A percentile compares a stretch with the other conserved stretches of the same genome.
Evolutionary conservation across 75 land plant genomes (phyloP).

Genomic region (Pinus taeda): DNA sequence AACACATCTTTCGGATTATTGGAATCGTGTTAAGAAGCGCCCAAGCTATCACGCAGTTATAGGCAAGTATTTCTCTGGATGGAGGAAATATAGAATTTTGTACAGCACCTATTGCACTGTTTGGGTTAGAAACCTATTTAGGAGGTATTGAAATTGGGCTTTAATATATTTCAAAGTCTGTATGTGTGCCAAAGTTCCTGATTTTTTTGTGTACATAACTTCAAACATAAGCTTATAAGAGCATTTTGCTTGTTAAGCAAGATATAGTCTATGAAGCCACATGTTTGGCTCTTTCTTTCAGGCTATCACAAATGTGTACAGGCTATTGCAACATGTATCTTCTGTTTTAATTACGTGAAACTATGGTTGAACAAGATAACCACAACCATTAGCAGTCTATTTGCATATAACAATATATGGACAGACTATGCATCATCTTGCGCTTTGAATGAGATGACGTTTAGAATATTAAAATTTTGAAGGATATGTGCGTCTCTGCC

Average conservation of each 20-base stretch:
- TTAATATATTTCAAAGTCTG: too few relatives aligned
- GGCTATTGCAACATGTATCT: conserved; percentile 1
- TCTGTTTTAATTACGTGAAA: neutral
- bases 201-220: neutral
- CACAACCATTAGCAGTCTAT: neutral
- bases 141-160: conserved; percentile 39
- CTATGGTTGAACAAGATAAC: neutral
- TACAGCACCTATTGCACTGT: conserved; percentile 56
- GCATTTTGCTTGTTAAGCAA: neutral
- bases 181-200: neutral
- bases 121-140: conserved; percentile 47
- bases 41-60: conserved; percentile 75
- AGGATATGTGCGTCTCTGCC: neutral
- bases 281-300: neutral
- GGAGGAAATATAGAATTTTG: conserved; percentile 66
- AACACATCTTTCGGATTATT: conserved; percentile 62
- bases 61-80: conserved; percentile 68
- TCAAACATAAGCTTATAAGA: neutral
- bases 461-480: neutral
- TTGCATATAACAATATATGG: neutral
- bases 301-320: neutral
- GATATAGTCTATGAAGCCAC: neutral
- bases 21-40: conserved; percentile 54
- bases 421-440: neutral
- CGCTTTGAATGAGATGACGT: neutral